Conservation (phyloP, 495 filamentous ascomycete species). For the Neurospora sublineolata region DNA sequence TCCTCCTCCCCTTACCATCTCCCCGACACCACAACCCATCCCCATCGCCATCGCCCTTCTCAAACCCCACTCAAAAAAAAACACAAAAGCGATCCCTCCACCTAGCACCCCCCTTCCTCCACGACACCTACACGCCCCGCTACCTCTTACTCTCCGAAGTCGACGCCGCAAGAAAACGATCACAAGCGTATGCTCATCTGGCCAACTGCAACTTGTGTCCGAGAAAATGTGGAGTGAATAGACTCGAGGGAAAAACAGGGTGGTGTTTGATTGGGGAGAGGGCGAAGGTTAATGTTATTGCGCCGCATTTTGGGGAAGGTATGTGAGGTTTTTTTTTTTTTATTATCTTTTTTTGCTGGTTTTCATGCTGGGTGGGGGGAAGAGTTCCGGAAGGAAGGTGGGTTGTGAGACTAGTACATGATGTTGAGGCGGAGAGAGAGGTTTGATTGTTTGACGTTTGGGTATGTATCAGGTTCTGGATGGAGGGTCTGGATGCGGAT, state of each 20-base stretch:
- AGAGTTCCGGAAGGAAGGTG: too few species aligned
- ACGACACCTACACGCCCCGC: constrained; percentile 61
- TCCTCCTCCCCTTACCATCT: too few species aligned
- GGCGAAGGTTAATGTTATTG: constrained; percentile 65
- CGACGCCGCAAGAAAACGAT: constrained; percentile 53
- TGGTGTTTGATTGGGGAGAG: constrained; percentile 60
- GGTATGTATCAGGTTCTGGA: not conserved
- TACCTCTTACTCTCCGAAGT: constrained; percentile 49
- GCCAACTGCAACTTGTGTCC: constrained; percentile 68
- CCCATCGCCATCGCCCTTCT: not conserved
- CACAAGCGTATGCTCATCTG: constrained; percentile 55
- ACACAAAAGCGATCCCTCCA: constrained; percentile 34
- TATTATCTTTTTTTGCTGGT: not conserved
- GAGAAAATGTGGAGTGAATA: constrained; percentile 59
- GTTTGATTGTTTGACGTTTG: not conserved
- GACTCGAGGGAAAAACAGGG: constrained; percentile 61
- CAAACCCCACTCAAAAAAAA: too few species aligned
- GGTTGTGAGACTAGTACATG: not conserved
- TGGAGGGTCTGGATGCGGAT: not conserved
- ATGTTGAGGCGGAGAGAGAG: not conserved
- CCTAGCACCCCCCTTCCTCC: constrained; percentile 64
- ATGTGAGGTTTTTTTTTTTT: constrained; percentile 10
- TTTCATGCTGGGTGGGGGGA: too few species aligned
- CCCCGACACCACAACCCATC: too few species aligned
- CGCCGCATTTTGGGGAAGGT: constrained; percentile 59